Conservation (phyloP, 345 rosid genomes). For the sweet orange (Citrus sinensis) region DVS_A1.0 CM039167.1:28434501-28435000, state of each 20-base stretch:
- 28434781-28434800: not conserved
- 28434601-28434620: no score
- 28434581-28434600: no score
- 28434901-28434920: not conserved
- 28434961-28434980: not conserved
- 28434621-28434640: no score
- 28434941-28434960: constrained; percentile 11
- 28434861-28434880: not conserved
- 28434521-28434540: not conserved
- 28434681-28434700: no score
- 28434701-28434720: no score
- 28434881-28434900: constrained; percentile 21
- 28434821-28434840: not conserved
- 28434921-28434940: not conserved
- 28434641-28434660: no score
- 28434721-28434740: no score
- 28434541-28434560: not conserved
- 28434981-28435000: not conserved
- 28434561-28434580: not conserved
- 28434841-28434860: not conserved
- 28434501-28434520: not conserved
- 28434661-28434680: no score
- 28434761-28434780: not conserved
- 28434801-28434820: not conserved
- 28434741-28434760: no score